Percentiles rank a stretch among this genome's conserved stretches.
Evolutionary conservation across 2,329 filamentous ascomycete genomes (phyloP).

Genomic region (Neobulgaria alba): DNA sequence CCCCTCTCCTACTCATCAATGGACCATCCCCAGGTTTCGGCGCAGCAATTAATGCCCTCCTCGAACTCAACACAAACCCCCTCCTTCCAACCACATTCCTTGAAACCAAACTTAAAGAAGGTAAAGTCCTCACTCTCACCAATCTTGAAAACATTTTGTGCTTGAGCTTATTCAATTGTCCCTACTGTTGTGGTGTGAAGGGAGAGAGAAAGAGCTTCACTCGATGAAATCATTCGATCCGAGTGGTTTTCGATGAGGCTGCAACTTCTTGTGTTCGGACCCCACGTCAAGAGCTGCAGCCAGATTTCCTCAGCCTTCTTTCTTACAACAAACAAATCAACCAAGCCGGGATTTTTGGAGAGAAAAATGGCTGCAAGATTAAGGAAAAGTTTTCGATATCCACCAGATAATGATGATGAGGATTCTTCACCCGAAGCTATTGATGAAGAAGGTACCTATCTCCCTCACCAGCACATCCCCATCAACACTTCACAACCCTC

Average conservation of each 20-base stretch:
- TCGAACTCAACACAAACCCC: constrained; percentile 15
- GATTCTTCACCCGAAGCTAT: constrained; percentile 50
- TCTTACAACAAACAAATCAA: too few species aligned
- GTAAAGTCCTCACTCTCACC: constrained; percentile 19
- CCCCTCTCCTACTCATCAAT: constrained; percentile 54
- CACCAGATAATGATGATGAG: constrained; percentile 47
- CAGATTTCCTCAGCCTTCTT: too few species aligned
- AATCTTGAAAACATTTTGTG: constrained; percentile 26
- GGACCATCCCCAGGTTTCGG: constrained; percentile 53
- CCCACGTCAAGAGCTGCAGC: too few species aligned
- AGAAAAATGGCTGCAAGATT: too few species aligned
- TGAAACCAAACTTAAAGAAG: constrained; percentile 3
- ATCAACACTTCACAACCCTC: too few species aligned
- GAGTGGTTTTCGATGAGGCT: constrained; percentile 9
- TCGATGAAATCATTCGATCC: constrained; percentile 9
- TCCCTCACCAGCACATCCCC: background rate
- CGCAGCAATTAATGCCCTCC: constrained; percentile 44
- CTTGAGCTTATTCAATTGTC: background rate
- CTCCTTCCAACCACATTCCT: constrained; percentile 10
- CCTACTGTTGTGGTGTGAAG: constrained; percentile 1
- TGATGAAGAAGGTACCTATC: constrained; percentile 62
- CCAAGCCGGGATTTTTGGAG: too few species aligned
- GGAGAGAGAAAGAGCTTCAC: constrained; percentile 4
- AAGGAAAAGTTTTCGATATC: constrained; percentile 71
- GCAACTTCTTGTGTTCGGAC: background rate